Evolutionary conservation across 2,329 filamentous ascomycete species (phyloP).

Genomic region (Cladorrhinum sp.): DNA sequence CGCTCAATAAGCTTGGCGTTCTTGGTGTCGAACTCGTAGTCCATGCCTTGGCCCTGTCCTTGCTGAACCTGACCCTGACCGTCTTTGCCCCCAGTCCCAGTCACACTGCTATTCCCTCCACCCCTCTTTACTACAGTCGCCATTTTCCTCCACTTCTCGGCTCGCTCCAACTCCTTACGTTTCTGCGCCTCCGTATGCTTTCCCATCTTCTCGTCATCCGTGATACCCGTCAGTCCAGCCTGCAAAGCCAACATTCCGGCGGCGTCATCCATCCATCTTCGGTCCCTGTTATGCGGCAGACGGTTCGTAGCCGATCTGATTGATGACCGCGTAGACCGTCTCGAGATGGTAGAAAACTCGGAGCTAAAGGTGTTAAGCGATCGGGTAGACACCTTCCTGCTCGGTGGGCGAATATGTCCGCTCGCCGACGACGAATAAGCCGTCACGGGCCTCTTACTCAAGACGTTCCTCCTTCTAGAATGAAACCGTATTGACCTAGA

Average conservation of each 20-base stretch:
- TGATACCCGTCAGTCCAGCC: slow-evolving; percentile 54
- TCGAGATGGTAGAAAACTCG: slow-evolving; percentile 48
- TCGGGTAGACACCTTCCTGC: slow-evolving; percentile 54
- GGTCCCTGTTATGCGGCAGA: slow-evolving; percentile 59
- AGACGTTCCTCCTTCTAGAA: slow-evolving; percentile 46
- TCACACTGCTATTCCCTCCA: slow-evolving; percentile 31
- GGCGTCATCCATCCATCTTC: slow-evolving; percentile 61
- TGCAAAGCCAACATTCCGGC: slow-evolving; percentile 64
- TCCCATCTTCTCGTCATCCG: slow-evolving; percentile 54
- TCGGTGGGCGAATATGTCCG: slow-evolving; percentile 44
- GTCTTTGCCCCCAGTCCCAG: not conserved
- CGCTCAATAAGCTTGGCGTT: slow-evolving; percentile 84
- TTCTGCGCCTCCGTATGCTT: slow-evolving; percentile 55
- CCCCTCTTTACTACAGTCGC: slow-evolving; percentile 50
- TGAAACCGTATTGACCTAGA: slow-evolving; percentile 43
- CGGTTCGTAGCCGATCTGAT: slow-evolving; percentile 58
- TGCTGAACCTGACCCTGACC: slow-evolving; percentile 27
- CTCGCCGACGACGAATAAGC: slow-evolving; percentile 36
- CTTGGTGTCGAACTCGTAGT: slow-evolving; percentile 75
- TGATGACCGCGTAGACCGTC: slow-evolving; percentile 52
- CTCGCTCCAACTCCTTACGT: slow-evolving; percentile 59
- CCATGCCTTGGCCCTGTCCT: slow-evolving; percentile 50
- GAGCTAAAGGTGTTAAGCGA: slow-evolving; percentile 59
- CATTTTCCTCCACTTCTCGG: slow-evolving; percentile 68
- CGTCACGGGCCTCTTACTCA: slow-evolving; percentile 40